phyloP scores from a whole-genome alignment of 2,329 filamentous ascomycete species.

The Fusarium camptoceras region DNA sequence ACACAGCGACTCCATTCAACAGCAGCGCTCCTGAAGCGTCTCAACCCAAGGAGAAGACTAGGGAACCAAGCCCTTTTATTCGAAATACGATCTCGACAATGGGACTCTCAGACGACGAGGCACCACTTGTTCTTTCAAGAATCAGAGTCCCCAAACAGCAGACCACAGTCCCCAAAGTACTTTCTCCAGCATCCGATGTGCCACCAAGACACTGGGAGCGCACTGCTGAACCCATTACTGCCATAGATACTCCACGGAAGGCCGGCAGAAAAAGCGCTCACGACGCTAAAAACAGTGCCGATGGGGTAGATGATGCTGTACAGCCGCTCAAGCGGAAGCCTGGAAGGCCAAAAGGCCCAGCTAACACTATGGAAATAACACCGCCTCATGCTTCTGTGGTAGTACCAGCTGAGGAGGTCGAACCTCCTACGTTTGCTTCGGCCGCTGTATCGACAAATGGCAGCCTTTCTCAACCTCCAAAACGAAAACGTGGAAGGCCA shows the following conservation, averaged over 20 bases:
- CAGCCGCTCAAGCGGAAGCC: slow-evolving; percentile 34
- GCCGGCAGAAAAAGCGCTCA: neutral
- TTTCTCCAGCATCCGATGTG: neutral
- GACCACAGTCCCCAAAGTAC: neutral
- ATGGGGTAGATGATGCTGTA: neutral
- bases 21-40: slow-evolving; percentile 37
- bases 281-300: neutral
- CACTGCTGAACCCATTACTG: neutral
- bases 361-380: neutral
- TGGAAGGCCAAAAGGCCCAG: slow-evolving; percentile 38
- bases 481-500: slow-evolving; percentile 17
- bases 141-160: slow-evolving; percentile 9
- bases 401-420: neutral
- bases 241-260: neutral
- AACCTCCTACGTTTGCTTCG: neutral
- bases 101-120: slow-evolving; percentile 53
- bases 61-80: neutral
- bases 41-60: neutral
- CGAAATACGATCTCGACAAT: slow-evolving; percentile 24
- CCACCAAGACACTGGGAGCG: neutral
- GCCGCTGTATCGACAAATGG: neutral
- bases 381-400: neutral
- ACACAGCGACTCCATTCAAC: slow-evolving; percentile 38
- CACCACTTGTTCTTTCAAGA: slow-evolving; percentile 45
- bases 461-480: neutral